A percentile compares a stretch with the other conserved stretches of the same genome.
phyloP scores from a whole-genome alignment of 2,329 filamentous ascomycete genomes.

The Ilyonectria robusta region DNA sequence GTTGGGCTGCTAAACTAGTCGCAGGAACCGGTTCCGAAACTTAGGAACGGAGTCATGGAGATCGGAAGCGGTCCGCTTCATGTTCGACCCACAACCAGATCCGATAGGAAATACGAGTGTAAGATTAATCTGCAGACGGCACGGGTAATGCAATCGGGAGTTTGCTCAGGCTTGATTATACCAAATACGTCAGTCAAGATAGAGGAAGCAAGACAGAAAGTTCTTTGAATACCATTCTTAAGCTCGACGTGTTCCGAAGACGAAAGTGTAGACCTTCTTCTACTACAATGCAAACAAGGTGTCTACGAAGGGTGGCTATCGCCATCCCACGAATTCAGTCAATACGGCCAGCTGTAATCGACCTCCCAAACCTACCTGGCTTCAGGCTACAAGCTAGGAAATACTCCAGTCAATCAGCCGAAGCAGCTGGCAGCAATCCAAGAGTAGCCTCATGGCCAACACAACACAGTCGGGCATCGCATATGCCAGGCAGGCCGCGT shows the following conservation, averaged over 20 bases:
- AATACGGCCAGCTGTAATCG: background rate
- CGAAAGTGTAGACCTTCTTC: too few relatives aligned
- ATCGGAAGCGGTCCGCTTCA: background rate
- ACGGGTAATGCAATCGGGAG: background rate
- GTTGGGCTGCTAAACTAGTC: background rate
- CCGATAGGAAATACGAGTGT: background rate
- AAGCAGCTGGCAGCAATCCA: background rate
- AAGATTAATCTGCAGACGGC: background rate
- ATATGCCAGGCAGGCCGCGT: constrained; percentile 32
- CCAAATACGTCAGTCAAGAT: background rate
- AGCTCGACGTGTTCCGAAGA: too few relatives aligned
- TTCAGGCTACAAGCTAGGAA: background rate
- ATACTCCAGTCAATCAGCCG: background rate
- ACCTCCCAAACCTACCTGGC: background rate
- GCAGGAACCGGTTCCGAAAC: background rate
- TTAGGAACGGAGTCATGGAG: background rate
- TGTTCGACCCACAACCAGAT: background rate
- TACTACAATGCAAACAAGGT: background rate
- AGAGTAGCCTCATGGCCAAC: background rate
- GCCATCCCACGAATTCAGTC: background rate
- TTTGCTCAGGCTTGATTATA: too few relatives aligned
- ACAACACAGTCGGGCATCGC: background rate
- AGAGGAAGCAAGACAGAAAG: background rate
- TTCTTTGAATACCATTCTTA: too few relatives aligned
- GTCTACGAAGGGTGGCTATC: background rate